These are phyloP conservation scores for Torulaspora delbrueckii DNA, from an alignment of 805 yeast species.

Conservation along the genomic window DNA sequence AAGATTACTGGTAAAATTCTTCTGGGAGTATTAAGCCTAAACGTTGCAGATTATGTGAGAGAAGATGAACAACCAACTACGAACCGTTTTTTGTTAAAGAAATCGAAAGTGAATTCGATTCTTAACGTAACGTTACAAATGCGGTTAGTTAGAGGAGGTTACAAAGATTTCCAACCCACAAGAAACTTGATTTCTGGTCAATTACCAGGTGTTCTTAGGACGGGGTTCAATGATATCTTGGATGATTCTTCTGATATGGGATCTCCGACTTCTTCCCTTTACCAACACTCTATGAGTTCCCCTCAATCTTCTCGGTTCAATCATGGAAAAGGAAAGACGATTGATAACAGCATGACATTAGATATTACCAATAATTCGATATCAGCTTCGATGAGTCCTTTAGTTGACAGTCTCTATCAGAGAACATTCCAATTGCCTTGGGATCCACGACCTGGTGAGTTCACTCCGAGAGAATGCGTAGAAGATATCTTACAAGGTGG, in stretches of 20 bases:
- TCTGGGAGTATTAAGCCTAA: conserved; percentile 63
- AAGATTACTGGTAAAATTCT: conserved; percentile 38
- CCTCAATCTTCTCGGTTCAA: conserved; percentile 10
- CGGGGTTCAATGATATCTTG: conserved; percentile 19
- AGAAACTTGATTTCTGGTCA: conserved; percentile 22
- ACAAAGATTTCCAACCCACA: conserved; percentile 28
- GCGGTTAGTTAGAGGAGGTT: conserved; percentile 38
- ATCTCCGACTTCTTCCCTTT: conserved; percentile 17
- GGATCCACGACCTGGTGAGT: conserved; percentile 54
- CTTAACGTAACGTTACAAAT: conserved; percentile 55
- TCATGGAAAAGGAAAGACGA: conserved; percentile 12
- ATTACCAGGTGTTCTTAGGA: conserved; percentile 21
- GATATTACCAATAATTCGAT: conserved; percentile 16
- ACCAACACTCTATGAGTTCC: conserved; percentile 10
- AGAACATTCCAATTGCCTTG: conserved; percentile 55
- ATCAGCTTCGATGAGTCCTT: conserved; percentile 42
- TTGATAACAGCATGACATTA: conserved; percentile 8
- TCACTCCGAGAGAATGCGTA: conserved; percentile 64
- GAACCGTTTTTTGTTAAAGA: conserved; percentile 63
- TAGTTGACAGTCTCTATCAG: conserved; percentile 46
- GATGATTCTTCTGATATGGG: conserved; percentile 20
- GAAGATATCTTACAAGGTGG: conserved; percentile 72
- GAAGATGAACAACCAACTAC: conserved; percentile 46
- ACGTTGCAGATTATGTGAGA: conserved; percentile 64
- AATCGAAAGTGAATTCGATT: conserved; percentile 82